Percentiles rank a stretch among this genome's conserved stretches.
These are phyloP conservation scores for Anisodus tanguticus DNA, from an alignment of 257 asterid species.

Conservation along the genomic window DNA sequence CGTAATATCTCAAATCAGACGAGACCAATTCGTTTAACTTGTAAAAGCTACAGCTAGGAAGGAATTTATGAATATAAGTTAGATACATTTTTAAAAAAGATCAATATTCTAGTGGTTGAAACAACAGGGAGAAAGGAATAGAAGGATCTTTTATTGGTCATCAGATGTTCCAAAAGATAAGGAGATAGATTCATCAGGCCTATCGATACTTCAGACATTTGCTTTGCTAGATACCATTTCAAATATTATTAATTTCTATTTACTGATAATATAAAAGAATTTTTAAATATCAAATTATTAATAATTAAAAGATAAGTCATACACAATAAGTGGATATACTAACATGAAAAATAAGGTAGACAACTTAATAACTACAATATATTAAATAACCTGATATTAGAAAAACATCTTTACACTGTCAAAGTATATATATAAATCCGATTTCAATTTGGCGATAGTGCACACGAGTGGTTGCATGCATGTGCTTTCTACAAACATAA, in stretches of 20 bases:
- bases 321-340: no score
- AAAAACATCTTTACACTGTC: no score
- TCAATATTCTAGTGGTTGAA: slow-evolving; percentile 2
- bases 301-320: no score
- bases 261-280: not conserved
- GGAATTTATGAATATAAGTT: not conserved
- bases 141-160: slow-evolving; percentile 26
- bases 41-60: not conserved
- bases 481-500: not conserved
- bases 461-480: not conserved
- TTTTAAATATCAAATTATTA: not conserved
- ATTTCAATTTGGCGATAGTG: not conserved
- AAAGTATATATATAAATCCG: no score
- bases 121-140: not conserved
- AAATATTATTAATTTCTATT: not conserved
- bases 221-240: not conserved
- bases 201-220: not conserved
- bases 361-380: no score
- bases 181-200: slow-evolving; percentile 24
- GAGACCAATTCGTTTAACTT: not conserved
- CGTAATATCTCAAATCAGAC: not conserved
- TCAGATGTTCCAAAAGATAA: slow-evolving; percentile 28
- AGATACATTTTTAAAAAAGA: not conserved
- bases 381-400: no score
- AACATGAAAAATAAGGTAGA: no score